phyloP scores from a whole-genome alignment of 805 yeast genomes.

The Clavispora asparagi region DNA sequence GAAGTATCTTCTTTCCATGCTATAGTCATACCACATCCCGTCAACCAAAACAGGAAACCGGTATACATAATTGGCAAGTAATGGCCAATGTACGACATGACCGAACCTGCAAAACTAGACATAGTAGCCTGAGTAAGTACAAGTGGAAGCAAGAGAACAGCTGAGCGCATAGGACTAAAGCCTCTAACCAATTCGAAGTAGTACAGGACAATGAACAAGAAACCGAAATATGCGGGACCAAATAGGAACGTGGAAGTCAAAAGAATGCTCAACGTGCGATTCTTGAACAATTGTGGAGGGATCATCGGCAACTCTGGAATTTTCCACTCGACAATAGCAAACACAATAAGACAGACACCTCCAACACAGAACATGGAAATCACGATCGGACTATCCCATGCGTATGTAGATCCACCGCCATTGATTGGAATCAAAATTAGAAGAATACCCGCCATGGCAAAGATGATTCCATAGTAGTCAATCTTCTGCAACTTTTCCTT shows the following conservation, averaged over 20 bases:
- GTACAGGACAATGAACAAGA: slow-evolving; percentile 44
- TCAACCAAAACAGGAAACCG: slow-evolving; percentile 40
- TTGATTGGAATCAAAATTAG: slow-evolving; percentile 50
- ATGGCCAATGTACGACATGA: slow-evolving; percentile 40
- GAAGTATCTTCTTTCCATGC: slow-evolving; percentile 23
- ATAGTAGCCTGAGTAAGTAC: slow-evolving; percentile 35
- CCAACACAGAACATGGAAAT: slow-evolving; percentile 33
- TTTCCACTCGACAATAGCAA: slow-evolving; percentile 48
- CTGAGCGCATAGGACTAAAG: slow-evolving; percentile 31
- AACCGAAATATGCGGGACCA: slow-evolving; percentile 45
- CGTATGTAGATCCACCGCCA: slow-evolving; percentile 57
- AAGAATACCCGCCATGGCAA: slow-evolving; percentile 44
- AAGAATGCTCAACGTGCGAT: slow-evolving; percentile 27
- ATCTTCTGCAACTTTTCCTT: slow-evolving; percentile 38
- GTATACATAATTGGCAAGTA: slow-evolving; percentile 35
- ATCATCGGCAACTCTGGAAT: slow-evolving; percentile 49
- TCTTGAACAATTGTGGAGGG: slow-evolving; percentile 42
- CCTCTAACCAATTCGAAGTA: slow-evolving; percentile 45
- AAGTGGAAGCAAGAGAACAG: slow-evolving; percentile 38
- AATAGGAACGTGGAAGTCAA: slow-evolving; percentile 36
- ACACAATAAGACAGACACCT: slow-evolving; percentile 29
- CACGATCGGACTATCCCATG: slow-evolving; percentile 45
- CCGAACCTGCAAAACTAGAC: slow-evolving; percentile 41
- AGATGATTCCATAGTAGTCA: slow-evolving; percentile 49
- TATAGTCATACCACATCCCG: slow-evolving; percentile 37